Evolutionary conservation across 129 eudicot species (phyloP).

Genomic region (Chrysanthemum lavandulifolium): DNA sequence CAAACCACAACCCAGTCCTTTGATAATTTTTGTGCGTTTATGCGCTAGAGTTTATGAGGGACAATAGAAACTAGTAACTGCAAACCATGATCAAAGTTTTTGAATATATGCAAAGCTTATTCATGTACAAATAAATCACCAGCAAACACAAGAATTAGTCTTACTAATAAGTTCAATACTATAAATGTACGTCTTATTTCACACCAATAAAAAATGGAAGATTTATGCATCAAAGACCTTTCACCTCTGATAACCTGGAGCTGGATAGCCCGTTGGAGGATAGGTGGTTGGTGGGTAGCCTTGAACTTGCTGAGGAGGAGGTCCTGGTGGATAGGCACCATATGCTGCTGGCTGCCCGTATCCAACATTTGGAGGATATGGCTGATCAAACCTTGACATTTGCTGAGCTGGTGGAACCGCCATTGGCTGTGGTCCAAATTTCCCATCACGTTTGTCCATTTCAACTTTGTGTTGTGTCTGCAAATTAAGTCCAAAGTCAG

Average conservation of each 20-base stretch:
- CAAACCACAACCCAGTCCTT: too few relatives aligned
- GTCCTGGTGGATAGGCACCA: conserved; percentile 56
- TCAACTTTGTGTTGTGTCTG: conserved; percentile 98
- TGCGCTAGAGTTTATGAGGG: neutral
- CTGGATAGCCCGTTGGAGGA: conserved; percentile 46
- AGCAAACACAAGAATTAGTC: conserved; percentile 20
- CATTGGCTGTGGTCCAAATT: conserved; percentile 78
- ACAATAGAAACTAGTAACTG: neutral
- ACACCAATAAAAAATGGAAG: conserved; percentile 13
- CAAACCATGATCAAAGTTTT: conserved; percentile 12
- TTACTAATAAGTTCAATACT: conserved; percentile 4
- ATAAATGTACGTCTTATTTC: neutral
- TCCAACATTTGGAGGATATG: conserved; percentile 75
- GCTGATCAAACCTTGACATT: conserved; percentile 94
- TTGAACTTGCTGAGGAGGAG: conserved; percentile 34
- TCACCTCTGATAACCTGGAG: conserved; percentile 49
- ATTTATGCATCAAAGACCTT: conserved; percentile 16
- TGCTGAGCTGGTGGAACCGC: conserved; percentile 74
- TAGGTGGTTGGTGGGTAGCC: conserved; percentile 57
- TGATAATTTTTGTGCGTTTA: too few relatives aligned
- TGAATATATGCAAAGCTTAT: conserved; percentile 21
- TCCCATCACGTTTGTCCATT: conserved; percentile 96
- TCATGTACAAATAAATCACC: conserved; percentile 27
- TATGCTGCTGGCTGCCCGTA: conserved; percentile 58
- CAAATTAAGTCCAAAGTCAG: neutral